Base-by-base conservation (phyloP, 345 rosid genomes). In the Boechera retrofracta region DNA sequence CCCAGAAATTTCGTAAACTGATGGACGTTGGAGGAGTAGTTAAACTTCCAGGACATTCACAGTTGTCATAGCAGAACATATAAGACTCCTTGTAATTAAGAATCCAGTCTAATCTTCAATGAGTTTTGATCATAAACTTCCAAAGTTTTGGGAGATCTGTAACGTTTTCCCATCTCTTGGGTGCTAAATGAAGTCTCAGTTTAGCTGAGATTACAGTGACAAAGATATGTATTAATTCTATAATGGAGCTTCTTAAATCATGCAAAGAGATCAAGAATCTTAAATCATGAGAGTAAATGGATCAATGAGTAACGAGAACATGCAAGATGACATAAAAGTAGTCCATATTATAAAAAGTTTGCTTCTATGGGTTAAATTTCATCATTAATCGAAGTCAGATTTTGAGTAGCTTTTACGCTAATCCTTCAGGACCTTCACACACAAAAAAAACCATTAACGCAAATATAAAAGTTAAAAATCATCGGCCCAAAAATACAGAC, bases 31-130 rank as follows among this genome's bases (percentile, higher is more conserved):
- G 81, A 35, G 83, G 83, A 68, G 83, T 85, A 18, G 68, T 67
- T 58, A 94, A 91, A 84, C 64, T 82, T 81, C 82, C 89, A 28
- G 97, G 95, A 45, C 82, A 73, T 70, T 79, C 82, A 44, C 18
- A 47, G 6, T 47, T 15, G 6, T n/a, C 52, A 42, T 42, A 42
- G n/a, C 29, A 39, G 1, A 62, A 21, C 51, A 12, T 60, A 7
- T 32, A 42, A 41, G 1, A 35, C 28, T 41, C 45, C 54, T 55
- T 65, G 77, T 28, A 33, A 47, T 10, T 24, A 72, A 38, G 9
- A 36, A 21, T 49, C 56, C 44, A 9, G 0, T 9, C 42, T 38
- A 53, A 5, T 9, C 24, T 41, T 36, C 11, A 49, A 9, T 72
- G 42, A 38, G 26, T 68, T 53, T 39, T 49, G 11, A 35, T 60